Base-by-base conservation (phyloP, 2,329 filamentous ascomycete species). In the Chrysosporium keratinophilum region DNA sequence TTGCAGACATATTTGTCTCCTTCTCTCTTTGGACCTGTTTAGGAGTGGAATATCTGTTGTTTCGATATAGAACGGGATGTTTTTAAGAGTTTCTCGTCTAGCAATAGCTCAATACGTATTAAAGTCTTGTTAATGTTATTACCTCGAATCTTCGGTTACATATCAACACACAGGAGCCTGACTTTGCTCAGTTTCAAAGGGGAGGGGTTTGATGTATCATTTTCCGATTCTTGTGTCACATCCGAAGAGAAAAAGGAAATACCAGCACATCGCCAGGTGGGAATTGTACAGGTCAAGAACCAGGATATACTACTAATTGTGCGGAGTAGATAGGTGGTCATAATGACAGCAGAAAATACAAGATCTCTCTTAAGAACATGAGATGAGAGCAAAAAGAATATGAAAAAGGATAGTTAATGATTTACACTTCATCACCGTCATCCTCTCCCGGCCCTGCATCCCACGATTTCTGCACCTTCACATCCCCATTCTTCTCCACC, bases 391-490 rank as follows among this genome's bases (percentile, higher is more conserved):
- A 28, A 17, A 28, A 7, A 45, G 14, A 2, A 12, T 2, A 15
- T 2, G 11, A 35, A 34, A n/a, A 10, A 20, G 20, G 19, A 41
- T 17, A 37, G 17, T 10, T 33, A 10, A 42, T 14, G 34, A 42
- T 40, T 48, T 28, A 51, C 19, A n/a, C 33, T 31, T 23, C 41
- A 48, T 45, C 50, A 17, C 39, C 50, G 11, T 52, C 50, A 33
- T 46, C 42, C 58, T 64, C 63, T 60, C 71, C 63, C 65, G 61
- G 71, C 49, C 62, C 71, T 60, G 64, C 64, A 60, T 59, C 65
- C 45, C 63, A 56, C 70, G 69, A 77, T 52, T 67, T 67, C 61
- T 66, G 74, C 33, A 68, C 57, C 45, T 42, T 43, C 3, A 19
- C 20, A 39, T 7, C 14, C 20, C 23, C 42, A 5, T 31, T 41